A percentile compares a stretch with the other conserved stretches of the same genome.
Evolutionary conservation across 2,329 filamentous ascomycete genomes (phyloP).

Genomic region (Colletotrichum chrysophilum): DNA sequence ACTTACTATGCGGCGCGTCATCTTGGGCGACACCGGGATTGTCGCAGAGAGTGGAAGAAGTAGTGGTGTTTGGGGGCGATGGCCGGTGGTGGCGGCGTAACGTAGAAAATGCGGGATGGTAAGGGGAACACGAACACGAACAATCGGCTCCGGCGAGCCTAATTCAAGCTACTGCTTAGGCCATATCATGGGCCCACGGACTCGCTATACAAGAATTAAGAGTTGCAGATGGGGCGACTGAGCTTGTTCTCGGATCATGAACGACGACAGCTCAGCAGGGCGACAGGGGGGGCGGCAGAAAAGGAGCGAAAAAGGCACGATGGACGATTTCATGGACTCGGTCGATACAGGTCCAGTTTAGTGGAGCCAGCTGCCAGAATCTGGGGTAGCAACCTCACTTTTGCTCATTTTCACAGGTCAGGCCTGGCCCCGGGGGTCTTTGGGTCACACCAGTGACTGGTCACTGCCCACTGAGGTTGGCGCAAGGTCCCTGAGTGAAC

Average conservation of each 20-base stretch:
- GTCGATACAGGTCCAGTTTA: slow-evolving; percentile 1
- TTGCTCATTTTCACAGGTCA: neutral
- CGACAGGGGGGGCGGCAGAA: slow-evolving; percentile 2
- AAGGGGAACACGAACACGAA: slow-evolving; percentile 1
- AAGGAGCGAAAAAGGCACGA: slow-evolving; percentile 10
- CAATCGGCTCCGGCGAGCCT: slow-evolving; percentile 19
- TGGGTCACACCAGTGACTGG: neutral
- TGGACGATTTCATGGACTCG: neutral
- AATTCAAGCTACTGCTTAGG: slow-evolving; percentile 11
- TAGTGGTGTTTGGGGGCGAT: neutral
- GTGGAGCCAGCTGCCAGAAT: slow-evolving; percentile 13
- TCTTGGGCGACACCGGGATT: slow-evolving; percentile 12
- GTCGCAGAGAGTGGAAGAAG: neutral
- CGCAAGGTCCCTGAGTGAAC: neutral
- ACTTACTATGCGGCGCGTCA: slow-evolving; percentile 28
- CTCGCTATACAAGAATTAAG: neutral
- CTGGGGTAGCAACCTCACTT: slow-evolving; percentile 13
- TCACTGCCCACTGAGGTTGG: neutral
- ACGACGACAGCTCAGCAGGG: neutral
- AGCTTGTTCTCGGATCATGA: slow-evolving; percentile 8
- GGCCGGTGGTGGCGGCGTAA: neutral
- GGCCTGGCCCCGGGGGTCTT: neutral
- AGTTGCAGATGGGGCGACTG: neutral
- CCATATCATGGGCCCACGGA: slow-evolving; percentile 18
- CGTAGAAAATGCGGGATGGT: neutral